Base-by-base conservation (phyloP, 345 rosid genomes). In the Ceriops decandra region DNA sequence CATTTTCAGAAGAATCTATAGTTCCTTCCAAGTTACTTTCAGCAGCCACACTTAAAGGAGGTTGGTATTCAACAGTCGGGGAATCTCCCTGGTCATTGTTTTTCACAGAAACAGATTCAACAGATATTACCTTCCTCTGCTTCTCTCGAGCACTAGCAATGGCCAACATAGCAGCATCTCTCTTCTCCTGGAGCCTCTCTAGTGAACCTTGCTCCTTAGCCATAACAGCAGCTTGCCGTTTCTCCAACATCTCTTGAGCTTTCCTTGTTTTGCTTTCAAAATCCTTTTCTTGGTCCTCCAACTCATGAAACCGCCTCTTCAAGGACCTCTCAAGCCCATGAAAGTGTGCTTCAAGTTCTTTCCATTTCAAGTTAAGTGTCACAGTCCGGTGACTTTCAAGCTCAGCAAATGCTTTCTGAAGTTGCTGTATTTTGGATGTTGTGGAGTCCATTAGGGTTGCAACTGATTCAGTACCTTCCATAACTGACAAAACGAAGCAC, bases 361-460 rank as follows among this genome's bases (percentile, higher is more conserved):
- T 90, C 99, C 99, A 91, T 76, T 87, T 95, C 77, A 95, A 60
- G 78, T 95, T 90, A 63, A 95, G 93, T 8, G 98, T 85, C 60
- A 95, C 79, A 2, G 97, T 97, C 64, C 93, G 86, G 64, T 92
- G 90, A 68, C 93, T 90, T 79, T 95, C 97, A 70, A 95, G 99
- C 81, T 95, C 97, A 78, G 97, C 93, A 84, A 95, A 95, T 16
- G 99, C 99, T 82, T 82, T 91, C 90, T 95, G 98, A 83, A 95
- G 99, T 81, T 95, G 98, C 67, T 87, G 92, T 75, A 95, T 95
- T 88, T 90, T 95, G 32, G 92, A 88, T 42, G 86, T 74, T 15
- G 99, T 87, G 11, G 97, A 88, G 76, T 84, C 97, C 62, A 95
- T 88, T 33, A 95, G 93, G 26, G 79, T 81, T 57, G 87, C 90